Base-by-base conservation (phyloP, 164 flowering plant genomes). In the Berberis thunbergii region DNA sequence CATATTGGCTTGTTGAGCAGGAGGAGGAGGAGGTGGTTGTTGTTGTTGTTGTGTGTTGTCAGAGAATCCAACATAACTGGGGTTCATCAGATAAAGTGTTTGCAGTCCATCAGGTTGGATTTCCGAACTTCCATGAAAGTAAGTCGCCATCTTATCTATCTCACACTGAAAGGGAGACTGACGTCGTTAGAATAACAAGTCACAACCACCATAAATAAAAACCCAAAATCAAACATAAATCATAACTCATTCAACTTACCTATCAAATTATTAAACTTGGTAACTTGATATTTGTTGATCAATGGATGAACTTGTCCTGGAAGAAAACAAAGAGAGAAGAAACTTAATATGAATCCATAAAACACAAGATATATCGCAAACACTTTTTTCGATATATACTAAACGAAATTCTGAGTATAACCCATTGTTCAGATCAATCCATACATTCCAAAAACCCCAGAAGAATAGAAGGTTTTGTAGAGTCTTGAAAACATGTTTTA, bases 51-150 rank as follows among this genome's bases (percentile, higher is more conserved):
- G 75, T 26, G 76, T 60, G 78, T 26, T 26, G 26, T 88, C 89
- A 60, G 92, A 67, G 78, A 74, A 87, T 40, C 85, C 86, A 11
- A 79, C 81, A 64, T 82, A 87, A 26, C 80, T 78, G 6, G 96
- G 97, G 69, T 91, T 95, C 99, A 91, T 95, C 62, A 95, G 82
- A 53, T 85, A 80, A 26, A 95, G 88, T 1, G 96, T 95, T 65
- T 91, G 99, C 1, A 89, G 69, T 0, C 92, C 88, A 48, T 90
- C 92, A 42, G 79, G 80, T 66, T 83, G 94, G 64, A 89, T 85
- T 70, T 88, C 96, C 3, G 98, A 76, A 64, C 70, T 75, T 43
- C 95, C 95, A 62, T 87, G 87, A 70, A 77, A 91, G 83, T 83
- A 91, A 40, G 89, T 83, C 70, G 95, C 96, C 95, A 90, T 86